A percentile compares a stretch with the other conserved stretches of the same genome.
Evolutionary conservation across 805 yeast species (phyloP).

Genomic region (Schwanniomyces sp.): DNA sequence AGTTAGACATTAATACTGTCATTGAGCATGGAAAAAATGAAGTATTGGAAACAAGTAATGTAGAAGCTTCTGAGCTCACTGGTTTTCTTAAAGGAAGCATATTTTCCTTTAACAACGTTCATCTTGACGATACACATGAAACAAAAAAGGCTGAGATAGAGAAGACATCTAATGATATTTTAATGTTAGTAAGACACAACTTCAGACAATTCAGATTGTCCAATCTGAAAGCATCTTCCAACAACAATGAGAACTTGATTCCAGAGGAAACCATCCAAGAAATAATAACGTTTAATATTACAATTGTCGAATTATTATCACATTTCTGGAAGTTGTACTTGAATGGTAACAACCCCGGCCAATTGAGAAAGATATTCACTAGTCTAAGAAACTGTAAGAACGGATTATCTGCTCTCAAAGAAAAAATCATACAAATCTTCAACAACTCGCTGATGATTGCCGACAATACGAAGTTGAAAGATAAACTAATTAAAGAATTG

Average conservation of each 20-base stretch:
- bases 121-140: conserved; percentile 28
- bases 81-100: conserved; percentile 15
- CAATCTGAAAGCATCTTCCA: neutral
- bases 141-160: conserved; percentile 26
- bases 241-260: conserved; percentile 17
- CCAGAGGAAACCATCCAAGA: conserved; percentile 29
- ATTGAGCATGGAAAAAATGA: conserved; percentile 14
- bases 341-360: conserved; percentile 35
- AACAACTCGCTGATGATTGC: conserved; percentile 23
- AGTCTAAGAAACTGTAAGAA: conserved; percentile 35
- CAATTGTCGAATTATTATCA: conserved; percentile 41
- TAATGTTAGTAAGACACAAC: conserved; percentile 32
- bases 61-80: conserved; percentile 10
- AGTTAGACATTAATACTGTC: conserved; percentile 28
- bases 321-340: conserved; percentile 44
- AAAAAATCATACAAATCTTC: conserved; percentile 16
- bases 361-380: conserved; percentile 36
- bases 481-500: conserved; percentile 32
- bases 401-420: conserved; percentile 26
- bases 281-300: conserved; percentile 36
- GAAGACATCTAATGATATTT: conserved; percentile 31
- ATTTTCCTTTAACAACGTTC: conserved; percentile 9
- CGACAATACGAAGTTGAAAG: conserved; percentile 30
- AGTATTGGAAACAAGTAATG: conserved; percentile 11
- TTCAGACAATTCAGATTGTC: conserved; percentile 27